Conservation (phyloP, 768 basidiomycete genomes). For the Coprinopsis marcescibilis region DNA sequence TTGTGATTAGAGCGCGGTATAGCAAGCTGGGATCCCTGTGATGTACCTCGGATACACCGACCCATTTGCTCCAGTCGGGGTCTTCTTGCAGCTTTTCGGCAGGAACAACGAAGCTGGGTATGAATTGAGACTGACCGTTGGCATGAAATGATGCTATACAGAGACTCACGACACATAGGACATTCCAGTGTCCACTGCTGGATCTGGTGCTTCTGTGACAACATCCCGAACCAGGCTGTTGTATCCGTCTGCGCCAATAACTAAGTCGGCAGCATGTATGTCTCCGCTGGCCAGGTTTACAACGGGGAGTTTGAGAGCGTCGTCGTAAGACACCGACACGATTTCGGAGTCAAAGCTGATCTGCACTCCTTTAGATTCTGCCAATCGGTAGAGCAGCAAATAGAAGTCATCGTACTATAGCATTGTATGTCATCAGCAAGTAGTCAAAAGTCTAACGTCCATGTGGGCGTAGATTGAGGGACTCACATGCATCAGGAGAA, state of each 20-base stretch:
- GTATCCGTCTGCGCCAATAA: slow-evolving; percentile 49
- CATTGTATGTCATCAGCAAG: slow-evolving; percentile 2
- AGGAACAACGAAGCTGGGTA: not conserved
- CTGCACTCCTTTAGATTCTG: slow-evolving; percentile 32
- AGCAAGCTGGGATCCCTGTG: too few relatives aligned
- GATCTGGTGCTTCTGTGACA: slow-evolving; percentile 26
- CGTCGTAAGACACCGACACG: slow-evolving; percentile 23
- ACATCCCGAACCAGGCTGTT: slow-evolving; percentile 34
- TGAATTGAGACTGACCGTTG: not conserved
- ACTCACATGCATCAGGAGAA: slow-evolving; percentile 44
- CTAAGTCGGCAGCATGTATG: slow-evolving; percentile 34
- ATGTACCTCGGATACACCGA: slow-evolving; percentile 29
- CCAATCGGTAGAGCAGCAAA: slow-evolving; percentile 36
- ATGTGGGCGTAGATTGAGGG: slow-evolving; percentile 2
- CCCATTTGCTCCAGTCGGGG: slow-evolving; percentile 28
- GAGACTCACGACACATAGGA: slow-evolving; percentile 7
- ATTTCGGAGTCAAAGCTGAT: slow-evolving; percentile 29
- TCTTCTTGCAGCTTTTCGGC: slow-evolving; percentile 28
- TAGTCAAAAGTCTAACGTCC: not conserved
- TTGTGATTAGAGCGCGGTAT: too few relatives aligned
- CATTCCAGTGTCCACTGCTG: slow-evolving; percentile 15
- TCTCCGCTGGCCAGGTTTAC: slow-evolving; percentile 29
- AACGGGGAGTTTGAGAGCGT: slow-evolving; percentile 18
- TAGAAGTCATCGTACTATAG: slow-evolving; percentile 44
- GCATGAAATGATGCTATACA: not conserved